Evolutionary conservation across 371 early-diverging fungal species (phyloP), one percentile per base, ranked within the genome.

Genomic region (Conidiobolus incongruus): DNA sequence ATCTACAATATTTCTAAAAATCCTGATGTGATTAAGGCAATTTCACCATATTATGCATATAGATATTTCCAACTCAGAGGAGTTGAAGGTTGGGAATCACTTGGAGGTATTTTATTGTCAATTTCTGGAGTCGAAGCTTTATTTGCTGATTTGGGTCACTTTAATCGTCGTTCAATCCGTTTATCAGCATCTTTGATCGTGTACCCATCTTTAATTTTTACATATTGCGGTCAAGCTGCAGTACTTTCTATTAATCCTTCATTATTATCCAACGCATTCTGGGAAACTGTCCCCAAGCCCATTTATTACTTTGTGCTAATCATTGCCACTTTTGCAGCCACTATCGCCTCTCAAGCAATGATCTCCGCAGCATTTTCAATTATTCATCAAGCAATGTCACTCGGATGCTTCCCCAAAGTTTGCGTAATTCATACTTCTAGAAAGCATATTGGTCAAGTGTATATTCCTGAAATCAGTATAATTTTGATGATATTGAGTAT

Each of bases 261-360:
- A 40, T 42, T 40, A 52, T 41, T 48, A 17, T 10, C 20, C 48
- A 54, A 46, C 35, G 36, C 43, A 19, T 52, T 43, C 47, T 47
- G 44, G 42, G 5, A 23, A 15, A 26, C 41, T 0, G n/a, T 46
- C 10, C 44, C 46, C 11, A 21, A 22, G 19, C 28, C 28, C 1
- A 38, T 50, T 16, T 55, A 47, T 36, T 59, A 51, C 52, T 47
- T 46, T 20, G 55, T 62, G 11, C 52, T 66, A 20, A 49, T 65
- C 2, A 51, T 68, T 17, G 65, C 67, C 4, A 61, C 63, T 0
- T 40, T 60, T 8, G 62, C 72, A 1, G 64, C 68, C 2, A 63
- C 68, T 24, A 61, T 71, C n/a, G 68, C 68, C 11, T 68, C 68
- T 10, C 72, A 71, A 41, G 66, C 69, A 6, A 61, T 65, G 49